Evolutionary conservation across 208 protist genomes (phyloP).

Genomic region (Phytomonas francai): DNA sequence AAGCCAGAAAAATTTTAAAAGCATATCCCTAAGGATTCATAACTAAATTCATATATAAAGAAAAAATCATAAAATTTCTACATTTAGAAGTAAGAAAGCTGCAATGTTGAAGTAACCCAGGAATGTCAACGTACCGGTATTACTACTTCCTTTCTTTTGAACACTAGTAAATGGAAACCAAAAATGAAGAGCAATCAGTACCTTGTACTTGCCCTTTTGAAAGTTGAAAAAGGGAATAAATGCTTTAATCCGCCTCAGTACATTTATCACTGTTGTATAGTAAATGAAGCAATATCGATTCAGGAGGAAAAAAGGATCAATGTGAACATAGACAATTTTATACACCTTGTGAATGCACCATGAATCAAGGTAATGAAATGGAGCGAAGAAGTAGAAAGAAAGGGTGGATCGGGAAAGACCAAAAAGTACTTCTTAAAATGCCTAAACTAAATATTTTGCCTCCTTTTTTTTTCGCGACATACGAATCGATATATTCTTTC

Average conservation of each 20-base stretch:
- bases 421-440: too few species aligned
- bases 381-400: background rate
- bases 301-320: constrained; percentile 1
- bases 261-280: background rate
- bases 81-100: background rate
- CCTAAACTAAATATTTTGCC: background rate
- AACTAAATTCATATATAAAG: constrained; percentile 13
- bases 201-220: constrained; percentile 9
- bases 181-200: constrained; percentile 5
- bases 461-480: background rate
- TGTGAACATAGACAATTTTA: constrained; percentile 1
- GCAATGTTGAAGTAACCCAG: background rate
- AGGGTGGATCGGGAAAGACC: background rate
- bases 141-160: constrained; percentile 7
- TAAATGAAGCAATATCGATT: background rate
- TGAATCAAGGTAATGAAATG: background rate
- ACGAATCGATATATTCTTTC: background rate
- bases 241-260: background rate
- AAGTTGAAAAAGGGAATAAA: background rate
- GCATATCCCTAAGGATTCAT: background rate
- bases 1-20: background rate
- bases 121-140: background rate
- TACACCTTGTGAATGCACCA: background rate
- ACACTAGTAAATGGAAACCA: constrained; percentile 4
- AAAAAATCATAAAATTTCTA: constrained; percentile 3